Evolutionary conservation across 108 stramenopile genomes (phyloP).

Genomic region (Discostella stelligeroides): DNA sequence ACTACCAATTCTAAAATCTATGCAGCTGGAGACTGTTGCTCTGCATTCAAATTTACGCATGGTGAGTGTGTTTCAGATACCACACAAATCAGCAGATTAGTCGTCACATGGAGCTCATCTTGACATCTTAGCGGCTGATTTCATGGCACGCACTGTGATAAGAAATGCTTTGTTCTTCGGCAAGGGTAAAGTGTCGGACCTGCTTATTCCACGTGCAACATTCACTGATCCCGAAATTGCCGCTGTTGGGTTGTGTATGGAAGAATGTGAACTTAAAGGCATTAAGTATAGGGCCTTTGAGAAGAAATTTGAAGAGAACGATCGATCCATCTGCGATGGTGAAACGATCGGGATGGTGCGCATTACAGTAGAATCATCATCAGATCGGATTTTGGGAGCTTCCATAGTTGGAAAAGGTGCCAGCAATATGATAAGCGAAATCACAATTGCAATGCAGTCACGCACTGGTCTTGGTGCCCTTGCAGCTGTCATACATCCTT

Average conservation of each 20-base stretch:
- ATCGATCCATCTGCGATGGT: constrained; percentile 84
- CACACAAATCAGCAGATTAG: neutral
- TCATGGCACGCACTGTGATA: constrained; percentile 83
- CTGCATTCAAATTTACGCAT: constrained; percentile 88
- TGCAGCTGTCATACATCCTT: constrained; percentile 88
- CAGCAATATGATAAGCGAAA: constrained; percentile 88
- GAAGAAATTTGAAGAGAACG: constrained; percentile 76
- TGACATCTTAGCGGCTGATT: constrained; percentile 64
- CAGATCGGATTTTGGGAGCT: constrained; percentile 81
- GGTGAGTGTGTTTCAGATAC: neutral
- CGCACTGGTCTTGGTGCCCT: constrained; percentile 61
- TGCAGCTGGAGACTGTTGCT: constrained; percentile 84
- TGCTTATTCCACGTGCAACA: constrained; percentile 87
- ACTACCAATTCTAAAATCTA: constrained; percentile 73
- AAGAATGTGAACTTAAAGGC: constrained; percentile 66
- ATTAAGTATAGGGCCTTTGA: constrained; percentile 70
- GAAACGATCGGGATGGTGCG: constrained; percentile 82
- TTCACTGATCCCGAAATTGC: constrained; percentile 91
- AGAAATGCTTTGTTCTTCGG: constrained; percentile 89
- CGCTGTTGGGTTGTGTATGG: constrained; percentile 81
- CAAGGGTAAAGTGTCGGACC: constrained; percentile 63
- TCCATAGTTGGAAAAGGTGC: constrained; percentile 82
- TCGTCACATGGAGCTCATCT: too few species aligned
- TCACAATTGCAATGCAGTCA: constrained; percentile 87
- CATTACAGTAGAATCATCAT: constrained; percentile 69